Evolutionary conservation across 108 stramenopile species (phyloP), one percentile per base, ranked within the genome.

Genomic region (Cyclotella distinguenda): DNA sequence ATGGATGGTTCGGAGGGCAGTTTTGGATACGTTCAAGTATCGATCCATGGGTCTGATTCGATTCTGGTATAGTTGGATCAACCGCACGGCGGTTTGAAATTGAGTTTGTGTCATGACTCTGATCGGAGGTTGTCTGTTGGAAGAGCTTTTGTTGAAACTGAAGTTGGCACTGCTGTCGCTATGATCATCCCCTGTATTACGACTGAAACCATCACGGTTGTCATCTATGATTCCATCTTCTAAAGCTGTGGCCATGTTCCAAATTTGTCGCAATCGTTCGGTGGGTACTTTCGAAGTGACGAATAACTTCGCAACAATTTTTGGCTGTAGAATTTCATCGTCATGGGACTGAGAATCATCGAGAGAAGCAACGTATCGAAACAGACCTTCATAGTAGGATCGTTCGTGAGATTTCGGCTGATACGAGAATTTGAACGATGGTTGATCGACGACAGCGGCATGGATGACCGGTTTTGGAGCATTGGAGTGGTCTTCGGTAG

Each of bases 61-160:
- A 39, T 74, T 74, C 36, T 74, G 74, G 39, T 61, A 66, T 9
- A 74, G 33, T 23, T 74, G 74, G 44, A 74, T 74, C 33, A 74
- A 31, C 26, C 74, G 36, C 34, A 74, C 60, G 19, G 74, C 64
- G 0, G 34, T 30, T 9, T 34, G 26, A 28, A 74, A 74, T 61
- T 74, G 74, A 3, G 65, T 12, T 9, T 27, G 12, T 6, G 65
- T 66, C 74, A 74, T 74, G 42, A 49, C 65, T 11, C 42, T 42
- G 4, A 49, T 64, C 8, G 64, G 57, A 25, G 71, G 42, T 57
- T 15, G 13, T 11, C 52, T 25, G 1, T 48, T 48, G 2, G 18
- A 18, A 48, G 19, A 1, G 12, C 2, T 53, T 10, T 6, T 56
- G 55, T 11, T 36, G 34, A 1, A 39, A 4, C 22, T 19, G 18